These are phyloP conservation scores for Amauroascus verrucosus DNA, from an alignment of 2,329 filamentous ascomycete genomes.

Conservation along the genomic window DNA sequence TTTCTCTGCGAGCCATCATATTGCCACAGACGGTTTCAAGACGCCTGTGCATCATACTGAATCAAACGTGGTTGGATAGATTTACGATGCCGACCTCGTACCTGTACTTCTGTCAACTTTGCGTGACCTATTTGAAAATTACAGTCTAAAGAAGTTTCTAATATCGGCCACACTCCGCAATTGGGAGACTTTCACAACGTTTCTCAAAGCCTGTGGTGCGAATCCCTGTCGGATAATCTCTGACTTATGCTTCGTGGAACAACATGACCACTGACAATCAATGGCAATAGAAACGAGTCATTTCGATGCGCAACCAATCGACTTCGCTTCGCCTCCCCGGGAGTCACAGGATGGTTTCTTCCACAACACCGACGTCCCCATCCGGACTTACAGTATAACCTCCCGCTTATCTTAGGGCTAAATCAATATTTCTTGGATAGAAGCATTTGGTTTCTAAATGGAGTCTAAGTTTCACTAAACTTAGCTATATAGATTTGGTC, in stretches of 20 bases:
- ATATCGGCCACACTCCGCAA: conserved; percentile 55
- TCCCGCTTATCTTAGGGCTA: neutral
- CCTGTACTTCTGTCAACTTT: conserved; percentile 49
- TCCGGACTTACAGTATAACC: conserved; percentile 29
- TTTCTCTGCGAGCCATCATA: neutral
- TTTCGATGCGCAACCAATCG: conserved; percentile 32
- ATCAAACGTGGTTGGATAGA: conserved; percentile 34
- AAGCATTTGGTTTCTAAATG: neutral
- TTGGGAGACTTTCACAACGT: conserved; percentile 50
- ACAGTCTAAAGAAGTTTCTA: conserved; percentile 43
- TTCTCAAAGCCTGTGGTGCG: conserved; percentile 50
- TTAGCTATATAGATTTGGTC: neutral
- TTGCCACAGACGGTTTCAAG: neutral
- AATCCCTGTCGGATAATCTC: conserved; percentile 9
- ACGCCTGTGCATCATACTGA: conserved; percentile 1
- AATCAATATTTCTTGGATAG: neutral
- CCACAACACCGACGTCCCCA: conserved; percentile 34
- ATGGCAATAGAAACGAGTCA: conserved; percentile 22
- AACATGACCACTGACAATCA: conserved; percentile 10
- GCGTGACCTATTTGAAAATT: conserved; percentile 46
- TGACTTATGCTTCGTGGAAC: neutral
- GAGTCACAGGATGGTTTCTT: conserved; percentile 41
- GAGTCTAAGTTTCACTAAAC: neutral
- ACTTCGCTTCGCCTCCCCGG: conserved; percentile 35
- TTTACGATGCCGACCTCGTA: conserved; percentile 50